Evolutionary conservation across 2,329 filamentous ascomycete species (phyloP), one percentile per base, ranked within the genome.

Genomic region (Fusarium redolens): DNA sequence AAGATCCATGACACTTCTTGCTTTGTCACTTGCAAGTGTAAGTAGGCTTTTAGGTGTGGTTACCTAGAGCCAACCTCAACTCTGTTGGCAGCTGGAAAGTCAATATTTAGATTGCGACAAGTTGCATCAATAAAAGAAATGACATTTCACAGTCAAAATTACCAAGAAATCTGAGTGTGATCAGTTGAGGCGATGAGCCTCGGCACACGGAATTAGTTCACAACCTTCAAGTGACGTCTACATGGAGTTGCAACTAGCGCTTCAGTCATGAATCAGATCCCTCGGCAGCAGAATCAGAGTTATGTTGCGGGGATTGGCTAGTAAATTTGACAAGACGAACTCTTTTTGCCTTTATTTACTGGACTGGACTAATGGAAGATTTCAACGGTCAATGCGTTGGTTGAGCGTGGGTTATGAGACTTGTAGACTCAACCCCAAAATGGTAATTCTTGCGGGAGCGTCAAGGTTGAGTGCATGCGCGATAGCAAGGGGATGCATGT

Each of bases 381-480:
- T 35, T 37, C 33, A 54, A 33, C 20, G 60, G 52, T 50, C 51
- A 65, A 64, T 54, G 65, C 45, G 52, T 41, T 28, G 22, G n/a
- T 51, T 25, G 28, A 30, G 38, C 45, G 38, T 47, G 52, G 58
- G 30, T 47, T 44, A 33, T 35, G 33, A 33, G 43, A 25, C 28
- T 45, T 47, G 18, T 25, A 54, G 65, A 40, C 35, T 63, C 68
- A 14, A 50, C 59, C 68, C 50, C 43, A 65, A 74, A 72, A 43
- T 41, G 68, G 71, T 61, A 73, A 73, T 72, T 74, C 35, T 73
- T 73, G 71, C 71, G 71, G 71, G 41, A 73, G 25, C 18, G 41
- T 60, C 35, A 58, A 67, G 57, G 31, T 67, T 48, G 43, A 60
- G 55, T 51, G 44, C 33, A 56, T 54, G 43, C 48, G 30, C 38